Evolutionary conservation across 305 asterid species (phyloP).

Genomic region (Nicotiana rustica): DNA sequence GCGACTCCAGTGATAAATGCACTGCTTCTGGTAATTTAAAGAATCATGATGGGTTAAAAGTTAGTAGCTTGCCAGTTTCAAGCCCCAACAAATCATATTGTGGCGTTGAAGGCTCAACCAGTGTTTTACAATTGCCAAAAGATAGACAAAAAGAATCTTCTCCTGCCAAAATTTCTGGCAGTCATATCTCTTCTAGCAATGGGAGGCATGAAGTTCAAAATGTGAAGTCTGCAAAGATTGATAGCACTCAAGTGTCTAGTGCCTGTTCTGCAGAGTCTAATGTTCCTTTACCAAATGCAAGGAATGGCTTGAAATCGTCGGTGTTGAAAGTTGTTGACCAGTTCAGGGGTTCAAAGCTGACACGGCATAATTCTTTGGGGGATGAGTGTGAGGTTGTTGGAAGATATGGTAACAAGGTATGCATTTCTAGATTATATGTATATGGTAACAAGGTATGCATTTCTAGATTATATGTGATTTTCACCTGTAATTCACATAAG

Average conservation of each 20-base stretch:
- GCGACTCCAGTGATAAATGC: conserved; percentile 34
- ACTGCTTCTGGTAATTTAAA: conserved; percentile 37
- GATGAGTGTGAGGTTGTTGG: conserved; percentile 47
- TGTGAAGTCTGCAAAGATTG: conserved; percentile 49
- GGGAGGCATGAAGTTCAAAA: conserved; percentile 44
- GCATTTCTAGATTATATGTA: background rate
- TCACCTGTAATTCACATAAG: conserved; percentile 7
- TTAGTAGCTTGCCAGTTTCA: conserved; percentile 41
- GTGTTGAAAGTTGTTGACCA: conserved; percentile 58
- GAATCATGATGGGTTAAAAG: conserved; percentile 40
- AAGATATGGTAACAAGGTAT: conserved; percentile 17
- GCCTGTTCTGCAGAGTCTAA: conserved; percentile 45
- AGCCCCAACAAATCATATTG: conserved; percentile 40
- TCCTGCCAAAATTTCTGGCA: conserved; percentile 46
- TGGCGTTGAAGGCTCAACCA: conserved; percentile 41
- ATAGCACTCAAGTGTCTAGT: conserved; percentile 37
- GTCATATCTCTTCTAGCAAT: conserved; percentile 43
- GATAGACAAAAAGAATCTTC: conserved; percentile 42
- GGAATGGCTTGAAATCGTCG: conserved; percentile 50
- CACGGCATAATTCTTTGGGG: conserved; percentile 48
- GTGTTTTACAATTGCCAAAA: conserved; percentile 43
- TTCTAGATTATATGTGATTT: conserved; percentile 39
- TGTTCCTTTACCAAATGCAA: conserved; percentile 41
- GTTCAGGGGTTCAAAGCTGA: conserved; percentile 50
- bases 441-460: conserved; percentile 57